These are phyloP conservation scores for Penicillium rolfsii DNA, from an alignment of 2,329 filamentous ascomycete genomes.

Conservation along the genomic window DNA sequence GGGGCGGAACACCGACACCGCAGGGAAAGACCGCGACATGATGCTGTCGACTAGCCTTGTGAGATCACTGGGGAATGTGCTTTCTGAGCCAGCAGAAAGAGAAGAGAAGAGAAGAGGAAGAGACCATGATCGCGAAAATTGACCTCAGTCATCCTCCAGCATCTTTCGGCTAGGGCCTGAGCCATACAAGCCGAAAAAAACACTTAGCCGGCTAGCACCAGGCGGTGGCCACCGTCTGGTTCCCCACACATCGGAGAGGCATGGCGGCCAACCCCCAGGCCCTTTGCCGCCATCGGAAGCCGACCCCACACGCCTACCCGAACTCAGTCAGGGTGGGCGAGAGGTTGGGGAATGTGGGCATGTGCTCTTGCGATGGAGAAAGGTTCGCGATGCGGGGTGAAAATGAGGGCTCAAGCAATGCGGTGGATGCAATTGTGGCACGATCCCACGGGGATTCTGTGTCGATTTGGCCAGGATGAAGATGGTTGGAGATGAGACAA, in stretches of 20 bases:
- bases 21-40: slow-evolving; percentile 36
- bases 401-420: not conserved
- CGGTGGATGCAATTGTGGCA: not conserved
- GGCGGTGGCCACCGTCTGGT: not conserved
- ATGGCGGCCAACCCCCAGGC: slow-evolving; percentile 13
- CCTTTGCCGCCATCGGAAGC: slow-evolving; percentile 31
- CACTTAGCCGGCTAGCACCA: slow-evolving; percentile 27
- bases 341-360: not conserved
- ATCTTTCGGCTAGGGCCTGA: slow-evolving; percentile 29
- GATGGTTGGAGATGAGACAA: not conserved
- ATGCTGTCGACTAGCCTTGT: slow-evolving; percentile 23
- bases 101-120: slow-evolving; percentile 13
- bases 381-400: slow-evolving; percentile 4
- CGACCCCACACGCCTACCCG: slow-evolving; percentile 23
- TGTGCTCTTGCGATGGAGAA: not conserved
- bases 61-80: slow-evolving; percentile 14
- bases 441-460: not conserved
- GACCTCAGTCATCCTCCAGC: slow-evolving; percentile 21
- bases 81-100: slow-evolving; percentile 27
- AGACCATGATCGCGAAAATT: slow-evolving; percentile 20
- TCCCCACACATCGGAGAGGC: slow-evolving; percentile 18
- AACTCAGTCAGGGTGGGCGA: slow-evolving; percentile 7
- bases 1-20: slow-evolving; percentile 39
- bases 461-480: not conserved
- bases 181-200: slow-evolving; percentile 33